phyloP scores from a whole-genome alignment of 1,139 yeast species.

The Taiozyma sp. region DNA sequence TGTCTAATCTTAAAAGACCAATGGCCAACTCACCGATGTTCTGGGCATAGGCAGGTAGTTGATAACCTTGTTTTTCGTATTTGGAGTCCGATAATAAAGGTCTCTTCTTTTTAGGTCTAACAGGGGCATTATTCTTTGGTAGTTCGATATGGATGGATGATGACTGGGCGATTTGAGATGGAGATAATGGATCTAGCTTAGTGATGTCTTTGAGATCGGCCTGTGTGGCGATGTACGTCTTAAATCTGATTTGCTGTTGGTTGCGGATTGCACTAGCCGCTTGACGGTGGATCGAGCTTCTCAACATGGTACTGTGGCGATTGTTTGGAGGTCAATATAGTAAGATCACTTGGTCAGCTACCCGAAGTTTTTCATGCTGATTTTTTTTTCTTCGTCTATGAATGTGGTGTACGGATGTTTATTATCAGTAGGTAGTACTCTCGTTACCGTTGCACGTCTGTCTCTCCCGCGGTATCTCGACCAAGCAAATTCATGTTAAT shows the following conservation, averaged over 20 bases:
- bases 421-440: neutral
- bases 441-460: neutral
- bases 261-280: neutral
- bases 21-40: constrained; percentile 70
- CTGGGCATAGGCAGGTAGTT: constrained; percentile 67
- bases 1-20: constrained; percentile 67
- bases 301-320: neutral
- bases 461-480: neutral
- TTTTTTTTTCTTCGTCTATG: neutral
- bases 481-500: too few species aligned
- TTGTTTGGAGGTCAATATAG: neutral
- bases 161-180: constrained; percentile 21
- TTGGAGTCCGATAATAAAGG: constrained; percentile 50
- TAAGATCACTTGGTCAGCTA: neutral
- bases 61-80: constrained; percentile 54
- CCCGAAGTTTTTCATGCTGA: neutral
- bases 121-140: constrained; percentile 22
- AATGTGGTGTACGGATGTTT: constrained; percentile 4
- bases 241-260: constrained; percentile 4
- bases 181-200: constrained; percentile 14
- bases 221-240: constrained; percentile 11
- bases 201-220: constrained; percentile 13
- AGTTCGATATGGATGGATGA: constrained; percentile 19
- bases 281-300: neutral
- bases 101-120: constrained; percentile 32